Percentiles rank a stretch among this genome's conserved stretches.
These are phyloP conservation scores for Xylaria sp. DNA, from an alignment of 2,329 filamentous ascomycete genomes.

Conservation along the genomic window DNA sequence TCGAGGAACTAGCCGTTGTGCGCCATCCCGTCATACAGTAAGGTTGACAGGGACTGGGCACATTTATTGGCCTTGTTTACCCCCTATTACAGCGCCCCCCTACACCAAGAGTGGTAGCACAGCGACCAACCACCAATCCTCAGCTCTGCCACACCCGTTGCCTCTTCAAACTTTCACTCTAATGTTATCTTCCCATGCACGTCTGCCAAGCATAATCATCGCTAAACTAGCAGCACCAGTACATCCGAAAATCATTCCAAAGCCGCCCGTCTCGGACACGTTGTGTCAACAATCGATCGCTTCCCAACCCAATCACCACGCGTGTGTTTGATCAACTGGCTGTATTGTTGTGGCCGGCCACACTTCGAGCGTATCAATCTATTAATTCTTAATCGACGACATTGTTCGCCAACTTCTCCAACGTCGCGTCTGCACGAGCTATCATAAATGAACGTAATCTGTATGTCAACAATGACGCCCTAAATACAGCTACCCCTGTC, in stretches of 20 bases:
- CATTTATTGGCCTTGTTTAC: not conserved
- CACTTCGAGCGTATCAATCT: conserved; percentile 26
- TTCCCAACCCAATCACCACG: conserved; percentile 9
- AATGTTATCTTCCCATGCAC: not conserved
- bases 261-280: conserved; percentile 2
- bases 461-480: conserved; percentile 9
- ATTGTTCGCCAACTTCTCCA: not conserved
- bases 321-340: conserved; percentile 17
- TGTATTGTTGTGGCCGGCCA: conserved; percentile 41
- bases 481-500: not conserved
- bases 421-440: not conserved
- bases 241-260: conserved; percentile 8
- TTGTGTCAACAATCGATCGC: conserved; percentile 30
- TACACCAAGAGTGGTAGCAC: not conserved
- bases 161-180: not conserved
- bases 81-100: not conserved
- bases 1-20: not conserved
- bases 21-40: not conserved
- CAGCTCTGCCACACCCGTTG: not conserved
- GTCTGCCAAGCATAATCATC: conserved; percentile 17
- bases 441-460: conserved; percentile 22
- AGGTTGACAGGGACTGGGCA: not conserved
- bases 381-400: conserved; percentile 28
- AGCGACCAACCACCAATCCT: conserved; percentile 2
- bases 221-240: conserved; percentile 22